phyloP scores from a whole-genome alignment of 73 alveolate species.

The Paramecium octaurelia region DNA sequence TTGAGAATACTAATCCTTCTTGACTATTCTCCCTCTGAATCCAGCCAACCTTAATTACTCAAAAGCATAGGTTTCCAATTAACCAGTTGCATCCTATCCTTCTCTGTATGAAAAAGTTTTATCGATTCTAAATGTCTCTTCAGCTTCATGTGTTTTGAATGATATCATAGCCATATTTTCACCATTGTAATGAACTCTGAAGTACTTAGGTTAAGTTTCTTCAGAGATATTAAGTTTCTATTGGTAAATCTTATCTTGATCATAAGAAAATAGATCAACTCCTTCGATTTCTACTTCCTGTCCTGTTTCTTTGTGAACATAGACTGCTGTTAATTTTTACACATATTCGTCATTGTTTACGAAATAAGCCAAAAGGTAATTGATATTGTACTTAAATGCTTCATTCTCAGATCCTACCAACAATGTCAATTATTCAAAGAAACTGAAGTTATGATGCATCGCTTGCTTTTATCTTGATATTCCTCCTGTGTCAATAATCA shows the following conservation, averaged over 20 bases:
- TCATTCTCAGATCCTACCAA: conserved; percentile 10
- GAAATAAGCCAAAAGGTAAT: conserved; percentile 2
- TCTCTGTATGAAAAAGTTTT: background rate
- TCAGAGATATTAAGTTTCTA: conserved; percentile 3
- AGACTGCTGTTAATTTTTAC: conserved; percentile 38
- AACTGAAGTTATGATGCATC: background rate
- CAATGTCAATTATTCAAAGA: background rate
- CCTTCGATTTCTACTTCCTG: conserved; percentile 40
- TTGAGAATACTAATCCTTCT: background rate
- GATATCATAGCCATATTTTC: conserved; percentile 46
- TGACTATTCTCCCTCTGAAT: background rate
- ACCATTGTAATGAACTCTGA: conserved; percentile 29
- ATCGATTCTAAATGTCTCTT: conserved; percentile 24
- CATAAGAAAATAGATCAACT: background rate
- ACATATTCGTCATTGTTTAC: background rate
- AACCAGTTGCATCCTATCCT: conserved; percentile 48
- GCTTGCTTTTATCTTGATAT: background rate
- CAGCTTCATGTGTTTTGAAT: conserved; percentile 29
- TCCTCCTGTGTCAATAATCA: background rate
- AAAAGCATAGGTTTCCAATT: conserved; percentile 24
- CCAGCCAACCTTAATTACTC: conserved; percentile 24
- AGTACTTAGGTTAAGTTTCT: background rate
- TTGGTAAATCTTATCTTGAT: background rate
- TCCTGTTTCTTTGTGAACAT: conserved; percentile 19
- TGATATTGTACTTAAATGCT: conserved; percentile 16